A percentile compares a stretch with the other conserved stretches of the same genome.
These are phyloP conservation scores for Angophora floribunda DNA, from an alignment of 345 rosid species.

Conservation along the genomic window DNA sequence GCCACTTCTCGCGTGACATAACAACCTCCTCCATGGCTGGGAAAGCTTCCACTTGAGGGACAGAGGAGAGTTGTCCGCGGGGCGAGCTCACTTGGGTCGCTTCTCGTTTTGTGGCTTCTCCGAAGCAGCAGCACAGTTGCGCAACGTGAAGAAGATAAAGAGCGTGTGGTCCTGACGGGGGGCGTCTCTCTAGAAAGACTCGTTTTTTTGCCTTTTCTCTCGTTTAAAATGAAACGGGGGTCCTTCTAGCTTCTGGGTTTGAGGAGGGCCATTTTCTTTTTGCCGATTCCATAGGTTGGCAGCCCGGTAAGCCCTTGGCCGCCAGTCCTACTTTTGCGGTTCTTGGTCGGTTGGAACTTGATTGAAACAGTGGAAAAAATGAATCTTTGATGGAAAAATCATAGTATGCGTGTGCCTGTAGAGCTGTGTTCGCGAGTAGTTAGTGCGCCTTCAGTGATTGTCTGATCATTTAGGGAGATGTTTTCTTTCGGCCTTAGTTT, in stretches of 20 bases:
- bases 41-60: not conserved
- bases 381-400: not conserved
- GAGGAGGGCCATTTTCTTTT: not conserved
- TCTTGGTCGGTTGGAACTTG: not conserved
- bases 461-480: not conserved
- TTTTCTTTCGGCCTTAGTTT: not conserved
- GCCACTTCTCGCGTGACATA: not conserved
- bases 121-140: not conserved
- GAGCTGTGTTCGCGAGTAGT: not conserved
- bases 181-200: not conserved
- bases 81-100: not conserved
- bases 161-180: not conserved
- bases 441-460: not conserved
- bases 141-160: not conserved
- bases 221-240: not conserved
- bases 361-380: not conserved
- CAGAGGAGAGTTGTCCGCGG: not conserved
- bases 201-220: not conserved
- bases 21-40: not conserved
- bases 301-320: not conserved
- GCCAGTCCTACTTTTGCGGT: not conserved
- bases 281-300: not conserved
- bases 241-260: not conserved
- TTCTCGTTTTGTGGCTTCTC: not conserved
- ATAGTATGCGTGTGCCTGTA: not conserved